Percentiles rank a stretch among this genome's conserved stretches.
These are phyloP conservation scores for Lycium ferocissimum DNA, from an alignment of 257 asterid genomes.

Conservation along the genomic window DNA sequence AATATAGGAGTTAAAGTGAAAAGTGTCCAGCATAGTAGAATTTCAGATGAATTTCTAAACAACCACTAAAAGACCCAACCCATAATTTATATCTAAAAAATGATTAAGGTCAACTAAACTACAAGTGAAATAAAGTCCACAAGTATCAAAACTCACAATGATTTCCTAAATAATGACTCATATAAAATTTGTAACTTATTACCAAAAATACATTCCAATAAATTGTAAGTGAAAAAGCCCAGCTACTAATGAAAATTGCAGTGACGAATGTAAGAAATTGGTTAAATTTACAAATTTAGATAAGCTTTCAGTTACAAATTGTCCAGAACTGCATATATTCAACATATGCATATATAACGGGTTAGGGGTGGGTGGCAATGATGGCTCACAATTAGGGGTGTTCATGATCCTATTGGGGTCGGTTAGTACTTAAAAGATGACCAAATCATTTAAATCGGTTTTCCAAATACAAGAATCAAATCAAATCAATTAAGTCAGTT, in stretches of 20 bases:
- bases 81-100: too few species aligned
- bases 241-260: too few species aligned
- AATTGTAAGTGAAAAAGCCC: background rate
- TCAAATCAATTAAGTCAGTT: too few species aligned
- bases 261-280: too few species aligned
- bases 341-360: background rate
- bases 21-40: background rate
- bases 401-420: too few species aligned
- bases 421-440: too few species aligned
- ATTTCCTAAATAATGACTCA: background rate
- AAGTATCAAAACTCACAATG: background rate
- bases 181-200: background rate
- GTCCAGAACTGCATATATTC: background rate
- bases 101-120: background rate
- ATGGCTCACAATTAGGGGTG: too few species aligned
- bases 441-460: too few species aligned
- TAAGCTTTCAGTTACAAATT: background rate
- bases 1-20: background rate
- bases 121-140: background rate
- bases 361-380: too few species aligned
- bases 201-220: background rate
- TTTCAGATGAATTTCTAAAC: background rate
- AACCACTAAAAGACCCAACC: background rate
- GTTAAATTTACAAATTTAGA: too few species aligned
- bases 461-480: too few species aligned